Conservation (phyloP, 257 asterid species). For the Apocynum venetum region DNA sequence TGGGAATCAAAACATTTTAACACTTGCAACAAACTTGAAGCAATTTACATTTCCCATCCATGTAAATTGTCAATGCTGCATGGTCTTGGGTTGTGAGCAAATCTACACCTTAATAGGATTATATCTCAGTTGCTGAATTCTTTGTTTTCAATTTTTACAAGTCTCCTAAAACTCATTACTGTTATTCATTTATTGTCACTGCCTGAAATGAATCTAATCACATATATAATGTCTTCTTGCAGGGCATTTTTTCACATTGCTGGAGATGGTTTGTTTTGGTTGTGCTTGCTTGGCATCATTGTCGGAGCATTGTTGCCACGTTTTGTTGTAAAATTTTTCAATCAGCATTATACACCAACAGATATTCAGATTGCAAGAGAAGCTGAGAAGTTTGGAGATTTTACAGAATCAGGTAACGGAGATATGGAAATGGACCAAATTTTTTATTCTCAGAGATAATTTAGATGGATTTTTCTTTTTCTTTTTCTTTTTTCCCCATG, state of each 20-base stretch:
- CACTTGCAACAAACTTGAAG: no score
- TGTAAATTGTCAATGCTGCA: no score
- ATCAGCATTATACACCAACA: constrained; percentile 45
- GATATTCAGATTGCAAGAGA: constrained; percentile 81
- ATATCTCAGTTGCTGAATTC: no score
- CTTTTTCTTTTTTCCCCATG: neutral
- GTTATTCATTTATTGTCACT: neutral
- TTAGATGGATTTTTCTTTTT: neutral
- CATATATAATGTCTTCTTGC: constrained; percentile 18
- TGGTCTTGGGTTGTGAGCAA: no score
- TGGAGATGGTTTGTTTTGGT: constrained; percentile 59
- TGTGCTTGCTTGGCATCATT: constrained; percentile 57
- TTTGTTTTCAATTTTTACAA: no score
- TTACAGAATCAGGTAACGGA: constrained; percentile 23
- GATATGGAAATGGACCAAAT: constrained; percentile 68
- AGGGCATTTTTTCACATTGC: constrained; percentile 89
- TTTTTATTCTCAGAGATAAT: constrained; percentile 37
- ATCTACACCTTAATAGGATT: no score
- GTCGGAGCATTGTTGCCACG: constrained; percentile 76
- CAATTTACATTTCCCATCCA: no score
- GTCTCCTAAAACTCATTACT: no score
- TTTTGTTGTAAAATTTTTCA: constrained; percentile 50
- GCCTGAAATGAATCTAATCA: neutral
- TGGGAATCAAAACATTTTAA: no score
- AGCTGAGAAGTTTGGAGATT: constrained; percentile 55